Conservation (phyloP, 176 grass and related monocot species). For the Oryza officinalis region DNA sequence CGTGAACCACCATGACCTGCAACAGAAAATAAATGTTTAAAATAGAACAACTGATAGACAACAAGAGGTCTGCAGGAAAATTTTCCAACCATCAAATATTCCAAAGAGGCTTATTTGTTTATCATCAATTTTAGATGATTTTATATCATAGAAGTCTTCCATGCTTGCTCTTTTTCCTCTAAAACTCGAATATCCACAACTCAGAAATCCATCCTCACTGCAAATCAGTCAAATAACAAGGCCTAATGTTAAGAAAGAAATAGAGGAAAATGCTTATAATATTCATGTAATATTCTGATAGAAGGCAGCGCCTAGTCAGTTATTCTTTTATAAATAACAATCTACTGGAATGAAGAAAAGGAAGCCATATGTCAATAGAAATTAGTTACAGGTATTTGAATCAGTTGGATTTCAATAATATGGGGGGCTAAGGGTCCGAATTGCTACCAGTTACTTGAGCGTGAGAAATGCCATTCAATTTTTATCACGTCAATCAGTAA, state of each 20-base stretch:
- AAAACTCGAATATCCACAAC: conserved; percentile 98
- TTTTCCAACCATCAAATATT: conserved; percentile 88
- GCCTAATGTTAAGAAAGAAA: conserved; percentile 24
- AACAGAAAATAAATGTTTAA: conserved; percentile 26
- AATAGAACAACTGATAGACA: conserved; percentile 4
- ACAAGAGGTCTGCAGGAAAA: conserved; percentile 32
- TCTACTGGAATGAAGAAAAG: neutral
- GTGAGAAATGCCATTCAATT: neutral
- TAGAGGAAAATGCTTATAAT: neutral
- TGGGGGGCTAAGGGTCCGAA: neutral
- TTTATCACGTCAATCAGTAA: neutral
- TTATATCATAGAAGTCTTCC: conserved; percentile 98
- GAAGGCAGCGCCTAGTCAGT: neutral
- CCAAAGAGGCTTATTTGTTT: conserved; percentile 88
- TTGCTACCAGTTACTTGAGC: neutral
- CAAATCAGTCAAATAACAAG: conserved; percentile 51
- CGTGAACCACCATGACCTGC: conserved; percentile 96
- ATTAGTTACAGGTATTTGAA: neutral
- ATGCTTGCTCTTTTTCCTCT: conserved; percentile 95
- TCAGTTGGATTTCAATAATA: neutral
- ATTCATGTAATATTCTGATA: neutral
- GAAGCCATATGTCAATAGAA: neutral
- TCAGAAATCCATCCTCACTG: conserved; percentile 84
- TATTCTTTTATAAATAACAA: neutral
- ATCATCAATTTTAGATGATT: conserved; percentile 79